Evolutionary conservation across 257 asterid species (phyloP), one percentile per base, ranked within the genome.

Genomic region (Asclepias syriaca): DNA sequence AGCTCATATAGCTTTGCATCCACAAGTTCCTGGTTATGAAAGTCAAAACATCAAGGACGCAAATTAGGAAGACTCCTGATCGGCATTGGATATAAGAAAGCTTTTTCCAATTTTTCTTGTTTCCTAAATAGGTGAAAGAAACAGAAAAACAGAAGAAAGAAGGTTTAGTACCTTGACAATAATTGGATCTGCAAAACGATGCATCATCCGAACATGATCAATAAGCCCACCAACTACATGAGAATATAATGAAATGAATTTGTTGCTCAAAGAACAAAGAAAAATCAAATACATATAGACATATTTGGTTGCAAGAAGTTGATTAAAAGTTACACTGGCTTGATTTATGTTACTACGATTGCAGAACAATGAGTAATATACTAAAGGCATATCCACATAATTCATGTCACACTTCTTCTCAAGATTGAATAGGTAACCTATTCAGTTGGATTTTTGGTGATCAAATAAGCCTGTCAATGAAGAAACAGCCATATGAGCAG

Each of bases 181-280:
- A 79, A 83, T 88, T 2, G 97, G 91, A 80, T 94, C 96, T 40
- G 98, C 97, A 97, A 97, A 94, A 8, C 93, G 96, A 86, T 83
- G 94, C 82, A 81, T 94, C 88, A 85, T 94, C 69, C 97, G 90
- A 58, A 89, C 82, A 55, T 82, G 72, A 70, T 87, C 90, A 84
- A 88, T 81, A 61, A 94, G 81, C 71, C 88, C 95, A 77, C 98
- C 98, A 75, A 86, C 97, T 93, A 87, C 72, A 78, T 21, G 71
- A 60, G 53, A 50, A 63, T 14, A 69, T 13, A 70, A 51, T 19
- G 24, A 15, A 56, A 59, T 43, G 46, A 49, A 72, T 40, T 68
- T 60, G 50, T 48, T 64, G 24, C 43, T 9, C n/a, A 76, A 21
- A 43, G 37, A 27, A 15, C 19, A 37, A 63, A 1, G 49, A 22